phyloP scores from a whole-genome alignment of 169 alveolate species.

The Theileria luwenshuni region DNA sequence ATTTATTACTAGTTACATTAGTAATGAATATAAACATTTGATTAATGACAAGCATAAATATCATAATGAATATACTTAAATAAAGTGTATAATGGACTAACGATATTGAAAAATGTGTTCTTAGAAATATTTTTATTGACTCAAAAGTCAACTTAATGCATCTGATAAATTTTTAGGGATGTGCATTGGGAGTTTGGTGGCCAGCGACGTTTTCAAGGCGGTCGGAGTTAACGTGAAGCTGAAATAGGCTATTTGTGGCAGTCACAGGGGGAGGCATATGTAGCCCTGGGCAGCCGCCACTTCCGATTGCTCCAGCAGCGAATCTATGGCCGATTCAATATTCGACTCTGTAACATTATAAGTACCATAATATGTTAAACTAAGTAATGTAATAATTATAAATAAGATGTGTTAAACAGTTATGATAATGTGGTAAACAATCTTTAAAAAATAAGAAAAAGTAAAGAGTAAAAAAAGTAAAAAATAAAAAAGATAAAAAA shows the following conservation, averaged over 20 bases:
- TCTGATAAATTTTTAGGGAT: neutral
- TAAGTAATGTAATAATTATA: neutral
- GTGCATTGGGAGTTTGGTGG: conserved; percentile 17
- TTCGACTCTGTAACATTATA: conserved; percentile 40
- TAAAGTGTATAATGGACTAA: no score
- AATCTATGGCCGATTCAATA: conserved; percentile 34
- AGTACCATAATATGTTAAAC: no score
- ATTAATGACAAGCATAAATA: no score
- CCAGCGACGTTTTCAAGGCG: conserved; percentile 46
- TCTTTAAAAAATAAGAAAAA: no score
- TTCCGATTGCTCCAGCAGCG: conserved; percentile 52
- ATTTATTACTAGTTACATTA: no score
- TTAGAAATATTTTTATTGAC: no score
- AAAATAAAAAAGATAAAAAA: neutral
- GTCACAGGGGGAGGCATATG: conserved; percentile 52
- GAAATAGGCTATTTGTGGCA: conserved; percentile 2
- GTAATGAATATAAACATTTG: no score
- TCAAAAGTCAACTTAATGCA: neutral
- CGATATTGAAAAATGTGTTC: no score
- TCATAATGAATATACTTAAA: no score
- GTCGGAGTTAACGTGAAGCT: conserved; percentile 39
- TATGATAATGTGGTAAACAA: no score
- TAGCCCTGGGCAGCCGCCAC: conserved; percentile 62
- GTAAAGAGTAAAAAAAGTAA: no score
- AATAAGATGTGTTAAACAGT: no score